Base-by-base conservation (phyloP, 1,284 basidiomycete species). In the Ganoderma leucocontextum region DNA sequence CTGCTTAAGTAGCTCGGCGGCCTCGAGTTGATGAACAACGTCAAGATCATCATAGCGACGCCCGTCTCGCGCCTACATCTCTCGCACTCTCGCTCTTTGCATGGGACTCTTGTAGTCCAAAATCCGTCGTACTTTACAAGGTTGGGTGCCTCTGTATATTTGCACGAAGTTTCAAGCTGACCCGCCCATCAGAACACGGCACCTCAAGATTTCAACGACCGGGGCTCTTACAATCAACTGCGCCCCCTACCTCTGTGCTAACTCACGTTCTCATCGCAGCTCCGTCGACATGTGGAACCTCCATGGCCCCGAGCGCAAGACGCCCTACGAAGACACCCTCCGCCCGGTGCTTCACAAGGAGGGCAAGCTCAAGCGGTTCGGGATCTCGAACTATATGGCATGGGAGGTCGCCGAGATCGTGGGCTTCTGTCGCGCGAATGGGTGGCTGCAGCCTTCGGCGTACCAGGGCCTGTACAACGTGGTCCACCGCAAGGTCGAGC, bases 391-490 rank as follows among this genome's bases (percentile, higher is more conserved):
- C 77, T 88, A 83, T 74, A 78, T 75, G 73, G 69, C 80, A 78
- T 82, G 64, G 53, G 80, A 81, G 81, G 4, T 25, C 82, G 89
- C 90, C 3, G 84, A 89, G 75, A 87, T 91, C 4, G 83, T 88
- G n/a, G 76, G 52, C 52, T 86, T 91, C 65, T 88, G 86, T 78
- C 82, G 81, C 49, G 76, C 80, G 5, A 85, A 88, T 65, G 85
- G 84, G 1, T 91, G 83, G 71, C 68, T 55, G 17, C 82, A 86
- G 75, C 91, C 91, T 0, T 86, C 86, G 0, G 88, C 84, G 0
- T 93, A 93, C 75, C 91, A 93, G 76, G 91, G 89, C 2, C 81
- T 87, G 62, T 89, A 88, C 74, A 88, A 86, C 68, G 85, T 84
- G 2, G 79, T 89, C 17, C 84, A 87, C 70, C 78, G 81, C 41